Conservation (phyloP, 2,329 filamentous ascomycete genomes). For the Calycina herbarum region DNA sequence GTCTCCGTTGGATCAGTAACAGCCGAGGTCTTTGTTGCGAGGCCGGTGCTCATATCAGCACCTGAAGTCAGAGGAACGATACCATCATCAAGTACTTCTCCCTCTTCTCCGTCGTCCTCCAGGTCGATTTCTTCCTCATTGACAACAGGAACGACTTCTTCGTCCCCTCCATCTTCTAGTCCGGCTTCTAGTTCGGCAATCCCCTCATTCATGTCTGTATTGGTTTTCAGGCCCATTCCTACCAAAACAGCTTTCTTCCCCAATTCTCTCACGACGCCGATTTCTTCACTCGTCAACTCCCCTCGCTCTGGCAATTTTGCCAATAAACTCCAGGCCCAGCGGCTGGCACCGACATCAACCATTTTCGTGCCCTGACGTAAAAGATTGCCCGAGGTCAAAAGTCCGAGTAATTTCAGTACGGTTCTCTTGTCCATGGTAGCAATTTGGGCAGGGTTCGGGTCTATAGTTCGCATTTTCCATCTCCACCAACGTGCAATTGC, state of each 20-base stretch:
- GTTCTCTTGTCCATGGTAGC: conserved; percentile 66
- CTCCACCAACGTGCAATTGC: conserved; percentile 55
- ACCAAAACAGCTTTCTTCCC: conserved; percentile 70
- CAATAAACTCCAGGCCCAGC: conserved; percentile 84
- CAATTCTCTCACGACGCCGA: conserved; percentile 75
- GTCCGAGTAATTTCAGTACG: conserved; percentile 63
- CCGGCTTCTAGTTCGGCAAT: conserved; percentile 50
- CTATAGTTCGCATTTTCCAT: conserved; percentile 49
- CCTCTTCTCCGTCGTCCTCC: conserved; percentile 14
- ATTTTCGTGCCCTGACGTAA: conserved; percentile 55
- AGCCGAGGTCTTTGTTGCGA: neutral
- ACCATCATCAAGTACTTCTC: neutral
- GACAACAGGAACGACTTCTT: conserved; percentile 21
- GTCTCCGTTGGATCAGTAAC: neutral
- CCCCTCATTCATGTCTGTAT: conserved; percentile 41
- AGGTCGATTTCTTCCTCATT: conserved; percentile 24
- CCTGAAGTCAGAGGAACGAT: neutral
- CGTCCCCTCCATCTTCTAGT: conserved; percentile 38
- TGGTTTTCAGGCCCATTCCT: conserved; percentile 39
- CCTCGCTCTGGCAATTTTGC: conserved; percentile 73
- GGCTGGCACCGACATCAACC: conserved; percentile 66
- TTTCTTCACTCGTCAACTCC: conserved; percentile 72
- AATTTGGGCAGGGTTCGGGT: conserved; percentile 60
- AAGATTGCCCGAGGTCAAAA: conserved; percentile 62
- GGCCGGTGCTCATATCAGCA: neutral